Evolutionary conservation across 176 grass and related monocot genomes (phyloP).

Genomic region (Pontederia crassipes): DNA sequence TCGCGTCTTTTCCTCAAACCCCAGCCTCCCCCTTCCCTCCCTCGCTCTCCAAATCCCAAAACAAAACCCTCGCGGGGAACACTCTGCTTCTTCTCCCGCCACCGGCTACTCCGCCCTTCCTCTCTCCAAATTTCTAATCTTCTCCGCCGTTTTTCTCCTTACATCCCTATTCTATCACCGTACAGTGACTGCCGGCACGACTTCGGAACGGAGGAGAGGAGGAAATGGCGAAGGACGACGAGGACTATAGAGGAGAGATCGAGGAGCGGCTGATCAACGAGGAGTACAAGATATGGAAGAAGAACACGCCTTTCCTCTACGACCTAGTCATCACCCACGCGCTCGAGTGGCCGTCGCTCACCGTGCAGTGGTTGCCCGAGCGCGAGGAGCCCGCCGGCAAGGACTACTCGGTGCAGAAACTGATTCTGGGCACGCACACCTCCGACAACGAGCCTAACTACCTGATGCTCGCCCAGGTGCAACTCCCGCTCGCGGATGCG

Average conservation of each 20-base stretch:
- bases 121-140: no score
- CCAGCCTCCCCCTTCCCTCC: no score
- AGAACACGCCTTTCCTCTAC: conserved; percentile 95
- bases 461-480: conserved; percentile 87
- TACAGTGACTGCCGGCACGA: not conserved
- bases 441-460: conserved; percentile 94
- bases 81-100: no score
- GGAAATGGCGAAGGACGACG: conserved; percentile 32
- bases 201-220: not conserved
- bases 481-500: conserved; percentile 72
- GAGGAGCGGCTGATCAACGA: conserved; percentile 88
- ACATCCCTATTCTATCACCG: no score
- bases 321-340: conserved; percentile 94
- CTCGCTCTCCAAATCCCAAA: no score
- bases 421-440: conserved; percentile 89
- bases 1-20: no score
- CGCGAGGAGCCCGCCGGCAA: conserved; percentile 64
- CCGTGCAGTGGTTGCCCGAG: conserved; percentile 88
- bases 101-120: no score
- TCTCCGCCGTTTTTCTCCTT: not conserved
- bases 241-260: conserved; percentile 69
- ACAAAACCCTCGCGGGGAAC: no score
- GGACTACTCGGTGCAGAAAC: conserved; percentile 90
- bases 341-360: conserved; percentile 93
- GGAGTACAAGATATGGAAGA: conserved; percentile 99